Base-by-base conservation (phyloP, 495 filamentous ascomycete species). In the Penicillium atrosanguineum region DNA sequence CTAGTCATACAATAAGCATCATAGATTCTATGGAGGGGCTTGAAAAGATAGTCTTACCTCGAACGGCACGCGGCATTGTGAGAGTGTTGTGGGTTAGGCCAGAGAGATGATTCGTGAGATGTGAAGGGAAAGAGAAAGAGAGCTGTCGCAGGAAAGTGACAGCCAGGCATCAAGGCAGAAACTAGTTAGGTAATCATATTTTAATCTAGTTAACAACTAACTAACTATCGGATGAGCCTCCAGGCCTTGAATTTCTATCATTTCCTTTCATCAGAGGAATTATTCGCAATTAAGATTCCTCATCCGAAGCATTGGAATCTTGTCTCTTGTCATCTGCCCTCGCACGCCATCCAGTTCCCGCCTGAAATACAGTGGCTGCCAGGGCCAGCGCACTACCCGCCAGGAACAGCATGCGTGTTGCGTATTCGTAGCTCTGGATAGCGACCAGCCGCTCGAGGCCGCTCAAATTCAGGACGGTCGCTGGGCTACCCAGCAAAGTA, bases 401-500 rank as follows among this genome's bases (percentile, higher is more conserved):
- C 43, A 82, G 60, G 53, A 89, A 87, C 42, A 90, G 59, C 19
- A 70, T 72, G 25, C 67, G 76, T 37, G 89, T 56, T 0, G 81
- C 85, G 16, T 69, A 63, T 57, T 83, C 78, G 59, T 91, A 91
- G 3, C 82, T 83, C 12, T 65, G 46, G 0, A 88, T 71, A 0
- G 88, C 88, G n/a, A 90, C 70, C 4, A 64, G 60, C 39, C 70
- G 79, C 67, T 89, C 87, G 0, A 62, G 61, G 0, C 75, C 79
- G 0, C 59, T 65, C 45, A 91, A 59, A 0, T 62, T 56, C 39
- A 68, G 72, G 0, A 90, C 86, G 4, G 81, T 62, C 0, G 83
- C 83, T 6, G 88, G 89, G 56, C 84, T 87, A 0, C 88, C 88
- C 0, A 89, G 73, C 38, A 93, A 67, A 40, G 76, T 78, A 8